These are phyloP conservation scores for Verruconis gallopava DNA, from an alignment of 2,329 filamentous ascomycete species.

Conservation along the genomic window DNA sequence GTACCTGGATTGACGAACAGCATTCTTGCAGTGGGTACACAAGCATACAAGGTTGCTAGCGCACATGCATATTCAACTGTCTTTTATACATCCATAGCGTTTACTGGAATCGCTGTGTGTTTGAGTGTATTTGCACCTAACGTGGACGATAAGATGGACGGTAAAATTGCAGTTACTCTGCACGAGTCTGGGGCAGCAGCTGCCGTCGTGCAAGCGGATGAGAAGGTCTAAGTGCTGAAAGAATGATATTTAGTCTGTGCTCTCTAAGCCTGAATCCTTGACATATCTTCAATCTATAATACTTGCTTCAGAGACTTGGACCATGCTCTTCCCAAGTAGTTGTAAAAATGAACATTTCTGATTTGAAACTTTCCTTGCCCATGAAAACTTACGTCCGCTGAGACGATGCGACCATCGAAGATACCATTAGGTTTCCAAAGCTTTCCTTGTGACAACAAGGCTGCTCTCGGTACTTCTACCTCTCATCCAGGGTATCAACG, in stretches of 20 bases:
- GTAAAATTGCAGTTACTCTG: constrained; percentile 14
- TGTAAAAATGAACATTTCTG: too few species aligned
- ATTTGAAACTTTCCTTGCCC: too few species aligned
- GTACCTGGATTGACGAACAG: constrained; percentile 24
- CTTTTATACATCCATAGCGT: constrained; percentile 9
- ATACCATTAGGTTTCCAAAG: too few species aligned
- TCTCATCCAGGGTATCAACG: not conserved
- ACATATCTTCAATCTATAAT: too few species aligned
- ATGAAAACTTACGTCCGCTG: too few species aligned
- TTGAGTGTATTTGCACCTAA: constrained; percentile 10
- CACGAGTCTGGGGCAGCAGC: constrained; percentile 4
- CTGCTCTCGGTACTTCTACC: not conserved
- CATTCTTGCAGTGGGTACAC: constrained; percentile 17
- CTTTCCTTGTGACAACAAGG: too few species aligned
- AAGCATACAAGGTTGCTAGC: constrained; percentile 10
- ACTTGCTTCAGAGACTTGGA: too few species aligned
- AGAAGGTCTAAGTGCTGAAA: too few species aligned
- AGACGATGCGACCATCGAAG: too few species aligned
- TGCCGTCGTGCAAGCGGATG: not conserved
- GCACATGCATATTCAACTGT: constrained; percentile 10
- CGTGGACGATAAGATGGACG: constrained; percentile 13
- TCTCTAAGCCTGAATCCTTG: too few species aligned
- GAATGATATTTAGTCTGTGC: too few species aligned
- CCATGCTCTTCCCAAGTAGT: too few species aligned
- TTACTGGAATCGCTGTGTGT: constrained; percentile 9